These are phyloP conservation scores for Naganishia randhawae DNA, from an alignment of 768 basidiomycete species.

Conservation along the genomic window DNA sequence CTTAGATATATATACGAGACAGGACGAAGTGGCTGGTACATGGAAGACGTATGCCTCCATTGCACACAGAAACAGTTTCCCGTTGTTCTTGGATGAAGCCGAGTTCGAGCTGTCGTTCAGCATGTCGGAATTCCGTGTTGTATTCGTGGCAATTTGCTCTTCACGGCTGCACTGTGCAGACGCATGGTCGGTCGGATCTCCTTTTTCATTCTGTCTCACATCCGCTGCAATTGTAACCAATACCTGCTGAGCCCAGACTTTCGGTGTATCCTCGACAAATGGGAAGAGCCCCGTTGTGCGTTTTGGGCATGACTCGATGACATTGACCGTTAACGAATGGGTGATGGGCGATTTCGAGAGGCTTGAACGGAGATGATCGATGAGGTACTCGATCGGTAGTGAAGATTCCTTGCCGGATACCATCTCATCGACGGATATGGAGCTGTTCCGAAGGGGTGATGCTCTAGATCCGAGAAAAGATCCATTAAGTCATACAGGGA, in stretches of 20 bases:
- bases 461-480: too few species aligned
- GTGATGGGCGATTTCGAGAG: constrained; percentile 5
- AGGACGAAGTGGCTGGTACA: constrained; percentile 64
- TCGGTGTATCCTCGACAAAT: constrained; percentile 8
- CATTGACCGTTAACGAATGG: constrained; percentile 6
- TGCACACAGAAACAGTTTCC: constrained; percentile 18
- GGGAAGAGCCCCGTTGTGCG: constrained; percentile 11
- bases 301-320: constrained; percentile 8
- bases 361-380: constrained; percentile 4
- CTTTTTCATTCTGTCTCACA: not conserved
- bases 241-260: constrained; percentile 12
- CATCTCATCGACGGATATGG: not conserved
- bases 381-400: not conserved
- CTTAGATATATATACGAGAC: constrained; percentile 85
- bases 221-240: constrained; percentile 12
- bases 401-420: not conserved
- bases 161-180: not conserved
- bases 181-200: not conserved
- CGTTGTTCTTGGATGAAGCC: not conserved
- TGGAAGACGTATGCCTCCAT: constrained; percentile 69
- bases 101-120: not conserved
- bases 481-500: too few species aligned
- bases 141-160: not conserved
- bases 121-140: not conserved
- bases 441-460: too few species aligned